These are phyloP conservation scores for Trichoderma koningiopsis DNA, from an alignment of 2,329 filamentous ascomycete genomes.

Conservation along the genomic window DNA sequence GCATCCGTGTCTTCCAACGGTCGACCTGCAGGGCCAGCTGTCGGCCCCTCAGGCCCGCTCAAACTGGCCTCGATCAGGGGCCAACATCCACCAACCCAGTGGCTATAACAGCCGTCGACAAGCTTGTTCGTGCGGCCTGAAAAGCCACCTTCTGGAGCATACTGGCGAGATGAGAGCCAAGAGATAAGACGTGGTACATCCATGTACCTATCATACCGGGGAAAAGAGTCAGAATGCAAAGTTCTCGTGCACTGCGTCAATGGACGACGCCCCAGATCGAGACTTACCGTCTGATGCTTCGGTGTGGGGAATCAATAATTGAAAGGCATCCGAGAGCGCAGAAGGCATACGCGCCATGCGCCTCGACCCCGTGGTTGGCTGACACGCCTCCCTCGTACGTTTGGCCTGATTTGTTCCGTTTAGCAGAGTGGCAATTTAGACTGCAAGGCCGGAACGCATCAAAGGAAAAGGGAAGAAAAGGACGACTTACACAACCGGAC, in stretches of 20 bases:
- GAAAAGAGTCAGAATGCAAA: conserved; percentile 38
- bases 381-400: conserved; percentile 95
- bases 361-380: conserved; percentile 81
- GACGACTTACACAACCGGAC: conserved; percentile 70
- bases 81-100: conserved; percentile 97
- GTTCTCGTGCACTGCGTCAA: conserved; percentile 36
- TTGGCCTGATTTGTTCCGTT: conserved; percentile 61
- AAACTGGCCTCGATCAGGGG: conserved; percentile 82
- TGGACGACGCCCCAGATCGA: conserved; percentile 33
- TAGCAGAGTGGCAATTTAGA: conserved; percentile 18
- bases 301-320: conserved; percentile 77
- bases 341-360: conserved; percentile 95
- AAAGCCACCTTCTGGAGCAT: conserved; percentile 88
- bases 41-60: conserved; percentile 50
- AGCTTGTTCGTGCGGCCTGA: conserved; percentile 95
- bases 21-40: conserved; percentile 35
- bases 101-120: conserved; percentile 96
- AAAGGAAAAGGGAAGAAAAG: conserved; percentile 35
- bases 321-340: conserved; percentile 88
- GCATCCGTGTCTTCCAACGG: conserved; percentile 36
- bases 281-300: conserved; percentile 70
- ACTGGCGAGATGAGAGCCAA: conserved; percentile 89
- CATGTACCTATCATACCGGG: conserved; percentile 61
- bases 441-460: conserved; percentile 29
- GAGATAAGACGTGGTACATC: conserved; percentile 75